phyloP scores from a whole-genome alignment of 441 rosid species.

The Erodium trifolium region DNA sequence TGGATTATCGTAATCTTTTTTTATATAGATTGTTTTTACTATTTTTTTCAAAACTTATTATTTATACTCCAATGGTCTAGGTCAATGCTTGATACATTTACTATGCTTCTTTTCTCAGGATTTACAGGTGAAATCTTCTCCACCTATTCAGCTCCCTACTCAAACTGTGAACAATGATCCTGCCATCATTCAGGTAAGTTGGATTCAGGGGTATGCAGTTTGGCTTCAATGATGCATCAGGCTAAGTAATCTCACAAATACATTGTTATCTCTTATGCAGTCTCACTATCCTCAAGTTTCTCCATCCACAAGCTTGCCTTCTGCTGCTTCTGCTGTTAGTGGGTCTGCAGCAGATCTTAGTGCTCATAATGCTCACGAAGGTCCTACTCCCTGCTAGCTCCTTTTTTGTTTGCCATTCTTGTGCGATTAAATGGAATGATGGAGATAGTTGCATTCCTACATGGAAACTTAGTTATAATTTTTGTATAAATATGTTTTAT shows the following conservation, averaged over 20 bases:
- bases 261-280: slow-evolving; percentile 36
- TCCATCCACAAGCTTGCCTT: slow-evolving; percentile 46
- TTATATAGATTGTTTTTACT: background rate
- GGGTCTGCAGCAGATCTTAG: slow-evolving; percentile 47
- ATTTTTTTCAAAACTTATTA: background rate
- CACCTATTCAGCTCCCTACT: slow-evolving; percentile 56
- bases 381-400: slow-evolving; percentile 7
- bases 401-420: background rate
- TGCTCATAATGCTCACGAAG: slow-evolving; percentile 39
- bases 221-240: slow-evolving; percentile 3
- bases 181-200: slow-evolving; percentile 78
- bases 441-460: no score
- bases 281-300: slow-evolving; percentile 71
- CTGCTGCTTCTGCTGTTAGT: slow-evolving; percentile 45
- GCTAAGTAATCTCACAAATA: slow-evolving; percentile 13
- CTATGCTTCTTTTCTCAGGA: slow-evolving; percentile 40
- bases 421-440: background rate
- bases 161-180: slow-evolving; percentile 74
- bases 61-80: background rate
- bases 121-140: slow-evolving; percentile 89
- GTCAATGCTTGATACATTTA: background rate
- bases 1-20: background rate
- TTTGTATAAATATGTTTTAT: background rate
- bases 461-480: background rate
- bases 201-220: slow-evolving; percentile 5